Evolutionary conservation across 129 eudicot species (phyloP), one percentile per base, ranked within the genome.

Genomic region (Artemisia tridentata): DNA sequence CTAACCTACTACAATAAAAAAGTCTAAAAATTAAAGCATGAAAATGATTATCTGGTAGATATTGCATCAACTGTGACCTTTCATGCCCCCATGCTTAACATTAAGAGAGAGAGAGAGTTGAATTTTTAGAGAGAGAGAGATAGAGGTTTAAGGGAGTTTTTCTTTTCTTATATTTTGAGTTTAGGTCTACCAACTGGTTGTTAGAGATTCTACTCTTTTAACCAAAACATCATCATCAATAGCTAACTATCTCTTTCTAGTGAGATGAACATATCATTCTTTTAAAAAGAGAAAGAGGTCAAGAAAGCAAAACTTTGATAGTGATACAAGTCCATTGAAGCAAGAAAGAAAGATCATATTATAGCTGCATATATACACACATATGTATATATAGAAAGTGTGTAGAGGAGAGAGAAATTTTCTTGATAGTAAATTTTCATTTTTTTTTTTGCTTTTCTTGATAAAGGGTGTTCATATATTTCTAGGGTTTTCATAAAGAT

Each of bases 101-200:
- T 51, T 51, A 51, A 51, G 80, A 67, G 17, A 70, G 80, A 67
- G 17, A 70, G 51, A 76, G 25, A 62, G 68, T 53, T 11, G 16
- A 29, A 18, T 43, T 59, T 53, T 10, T 63, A 20, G 72, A 75
- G 81, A 63, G 75, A 77, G 75, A 63, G 61, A 75, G 52, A n/a
- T n/a, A 72, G 67, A 27, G 85, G 82, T 83, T 78, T 81, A 81
- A 84, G 86, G 48, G 86, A 75, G 82, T 63, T 63, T 10, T 56
- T 56, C 21, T 16, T 56, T 19, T 15, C 20, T 51, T 13, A 85
- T 67, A 85, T 67, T 79, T 72, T 82, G 83, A 82, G 88, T 80
- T 88, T 89, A 83, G 96, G 91, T 88, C 83, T 73, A 89, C 96
- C 96, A 80, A 86, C 96, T 89, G 96, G 96, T 89, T 53, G 92